These are phyloP conservation scores for Boletus subparvulus DNA, from an alignment of 768 basidiomycete genomes.

Conservation along the genomic window DNA sequence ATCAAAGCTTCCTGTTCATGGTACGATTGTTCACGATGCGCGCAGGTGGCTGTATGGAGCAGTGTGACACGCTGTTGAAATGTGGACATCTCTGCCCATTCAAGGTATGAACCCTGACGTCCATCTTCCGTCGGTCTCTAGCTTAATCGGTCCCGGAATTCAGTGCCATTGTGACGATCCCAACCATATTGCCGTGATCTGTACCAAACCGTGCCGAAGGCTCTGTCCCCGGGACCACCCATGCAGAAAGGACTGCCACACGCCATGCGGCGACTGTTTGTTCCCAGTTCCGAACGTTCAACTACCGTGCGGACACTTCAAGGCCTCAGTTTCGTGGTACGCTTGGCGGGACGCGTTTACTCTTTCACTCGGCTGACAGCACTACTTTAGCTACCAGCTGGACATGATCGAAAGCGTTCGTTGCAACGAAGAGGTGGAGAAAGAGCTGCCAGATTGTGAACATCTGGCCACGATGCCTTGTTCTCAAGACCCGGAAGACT, in stretches of 20 bases:
- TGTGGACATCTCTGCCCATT: conserved; percentile 69
- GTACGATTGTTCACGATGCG: not conserved
- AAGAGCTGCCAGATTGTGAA: conserved; percentile 51
- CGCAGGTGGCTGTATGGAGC: conserved; percentile 60
- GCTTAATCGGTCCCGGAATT: not conserved
- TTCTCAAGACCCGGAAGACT: conserved; percentile 39
- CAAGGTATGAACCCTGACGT: conserved; percentile 40
- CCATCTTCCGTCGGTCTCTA: not conserved
- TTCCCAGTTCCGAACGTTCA: conserved; percentile 46
- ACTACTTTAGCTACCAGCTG: conserved; percentile 41
- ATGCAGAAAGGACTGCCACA: conserved; percentile 51
- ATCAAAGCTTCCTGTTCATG: not conserved
- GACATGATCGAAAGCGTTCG: conserved; percentile 43
- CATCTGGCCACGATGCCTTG: conserved; percentile 51
- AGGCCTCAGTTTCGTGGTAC: conserved; percentile 49
- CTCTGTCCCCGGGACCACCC: conserved; percentile 60
- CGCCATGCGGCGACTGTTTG: conserved; percentile 51
- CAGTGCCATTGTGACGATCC: conserved; percentile 65
- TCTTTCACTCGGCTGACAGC: not conserved
- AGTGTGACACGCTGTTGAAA: conserved; percentile 49
- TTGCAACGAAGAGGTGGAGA: conserved; percentile 46
- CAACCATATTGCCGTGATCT: conserved; percentile 48
- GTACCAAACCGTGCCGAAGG: conserved; percentile 47
- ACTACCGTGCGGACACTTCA: conserved; percentile 60
- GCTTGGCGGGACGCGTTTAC: conserved; percentile 2